Conservation (phyloP, 1,139 yeast genomes). For the Candida sanyaensis region DNA sequence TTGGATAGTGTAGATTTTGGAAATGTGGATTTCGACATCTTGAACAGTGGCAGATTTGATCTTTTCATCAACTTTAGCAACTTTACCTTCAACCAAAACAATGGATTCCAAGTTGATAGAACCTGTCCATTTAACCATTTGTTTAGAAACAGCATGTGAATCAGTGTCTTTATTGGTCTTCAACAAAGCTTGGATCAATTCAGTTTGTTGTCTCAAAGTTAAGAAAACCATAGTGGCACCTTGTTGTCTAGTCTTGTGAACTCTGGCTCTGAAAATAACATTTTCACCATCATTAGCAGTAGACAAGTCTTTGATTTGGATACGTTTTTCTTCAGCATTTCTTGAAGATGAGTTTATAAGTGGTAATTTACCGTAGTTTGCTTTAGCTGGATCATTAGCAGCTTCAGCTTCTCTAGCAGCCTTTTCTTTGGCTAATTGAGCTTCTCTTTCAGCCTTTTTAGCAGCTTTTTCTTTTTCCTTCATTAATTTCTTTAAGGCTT, state of each 20-base stretch:
- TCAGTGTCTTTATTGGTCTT: conserved; percentile 60
- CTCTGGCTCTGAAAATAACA: conserved; percentile 88
- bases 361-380: conserved; percentile 86
- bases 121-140: conserved; percentile 96
- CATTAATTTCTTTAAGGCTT: conserved; percentile 91
- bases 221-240: conserved; percentile 93
- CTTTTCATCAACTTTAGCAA: conserved; percentile 80
- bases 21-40: conserved; percentile 81
- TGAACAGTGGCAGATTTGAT: conserved; percentile 91
- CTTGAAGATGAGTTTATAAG: conserved; percentile 76
- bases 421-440: conserved; percentile 81
- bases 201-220: conserved; percentile 86
- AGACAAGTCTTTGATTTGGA: conserved; percentile 55
- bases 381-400: conserved; percentile 83
- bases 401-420: conserved; percentile 73
- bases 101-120: conserved; percentile 84
- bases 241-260: conserved; percentile 91
- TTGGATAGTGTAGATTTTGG: conserved; percentile 72
- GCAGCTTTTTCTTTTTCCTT: conserved; percentile 91
- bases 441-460: conserved; percentile 92
- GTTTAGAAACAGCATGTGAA: conserved; percentile 75
- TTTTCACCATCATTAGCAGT: conserved; percentile 73
- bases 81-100: conserved; percentile 85
- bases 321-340: conserved; percentile 56
- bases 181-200: conserved; percentile 79